Evolutionary conservation across 495 filamentous ascomycete species (phyloP), one percentile per base, ranked within the genome.

Genomic region (Coniosporium apollinis): DNA sequence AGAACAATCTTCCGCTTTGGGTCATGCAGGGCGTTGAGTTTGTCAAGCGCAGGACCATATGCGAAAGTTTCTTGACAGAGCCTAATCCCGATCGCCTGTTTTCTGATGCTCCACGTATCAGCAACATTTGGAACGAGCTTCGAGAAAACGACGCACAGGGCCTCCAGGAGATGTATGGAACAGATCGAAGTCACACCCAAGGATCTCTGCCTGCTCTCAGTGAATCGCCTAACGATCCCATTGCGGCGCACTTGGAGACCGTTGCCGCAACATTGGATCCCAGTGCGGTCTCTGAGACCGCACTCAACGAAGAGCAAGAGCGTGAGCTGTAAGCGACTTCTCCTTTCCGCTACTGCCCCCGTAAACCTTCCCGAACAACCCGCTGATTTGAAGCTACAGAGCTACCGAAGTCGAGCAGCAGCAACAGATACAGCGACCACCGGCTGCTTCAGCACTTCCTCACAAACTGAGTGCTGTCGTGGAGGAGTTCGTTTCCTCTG

Each of bases 291-390:
- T n/a, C n/a, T n/a, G n/a, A n/a, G n/a, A n/a, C n/a, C 0, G 48
- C 52, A 0, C 54, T 79, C 2, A 59, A 76, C 10, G 75, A 85
- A 47, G 76, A 82, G 43, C 75, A 80, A 34, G 78, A 82, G 47
- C 62, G 76, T 0, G 74, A 84, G 42, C 57, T 82, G n/a, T n/a
- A n/a, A n/a, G n/a, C n/a, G n/a, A n/a, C n/a, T n/a, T n/a, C n/a
- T n/a, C n/a, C n/a, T n/a, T n/a, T n/a, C n/a, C n/a, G n/a, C n/a
- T n/a, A n/a, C n/a, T n/a, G n/a, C n/a, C n/a, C n/a, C n/a, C n/a
- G n/a, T n/a, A n/a, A n/a, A n/a, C n/a, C n/a, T n/a, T n/a, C n/a
- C n/a, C n/a, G n/a, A n/a, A n/a, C n/a, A n/a, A n/a, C n/a, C n/a
- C n/a, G n/a, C n/a, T n/a, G n/a, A n/a, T n/a, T n/a, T n/a, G n/a